Evolutionary conservation across 768 basidiomycete genomes (phyloP).

Genomic region (Calvatia gigantea): DNA sequence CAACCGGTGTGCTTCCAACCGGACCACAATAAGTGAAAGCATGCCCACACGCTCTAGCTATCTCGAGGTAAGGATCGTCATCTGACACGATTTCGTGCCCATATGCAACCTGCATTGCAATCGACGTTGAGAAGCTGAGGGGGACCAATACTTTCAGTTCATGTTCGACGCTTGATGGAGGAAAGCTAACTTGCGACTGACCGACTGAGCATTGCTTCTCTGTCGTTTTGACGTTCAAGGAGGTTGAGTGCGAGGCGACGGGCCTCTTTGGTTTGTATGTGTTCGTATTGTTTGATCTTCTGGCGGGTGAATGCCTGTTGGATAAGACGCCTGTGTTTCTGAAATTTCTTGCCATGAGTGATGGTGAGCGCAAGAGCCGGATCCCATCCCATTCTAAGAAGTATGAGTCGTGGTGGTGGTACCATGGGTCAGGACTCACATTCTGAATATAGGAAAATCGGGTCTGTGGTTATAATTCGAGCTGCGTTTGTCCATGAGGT

Average conservation of each 20-base stretch:
- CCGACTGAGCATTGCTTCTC: background rate
- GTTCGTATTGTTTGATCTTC: background rate
- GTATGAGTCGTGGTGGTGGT: background rate
- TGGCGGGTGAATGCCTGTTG: constrained; percentile 1
- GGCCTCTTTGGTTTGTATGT: background rate
- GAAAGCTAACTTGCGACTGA: background rate
- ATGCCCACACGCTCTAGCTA: background rate
- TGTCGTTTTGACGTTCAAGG: background rate
- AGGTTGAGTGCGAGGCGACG: background rate
- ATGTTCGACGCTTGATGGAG: background rate
- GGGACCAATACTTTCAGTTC: background rate
- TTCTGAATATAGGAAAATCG: background rate
- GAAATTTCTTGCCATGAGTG: background rate
- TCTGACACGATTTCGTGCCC: background rate
- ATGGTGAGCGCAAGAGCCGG: background rate
- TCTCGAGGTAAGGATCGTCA: background rate
- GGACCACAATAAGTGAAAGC: constrained; percentile 2
- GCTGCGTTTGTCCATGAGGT: constrained; percentile 18
- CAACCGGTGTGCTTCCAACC: constrained; percentile 1
- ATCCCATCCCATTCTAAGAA: constrained; percentile 4
- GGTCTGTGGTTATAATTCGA: constrained; percentile 14
- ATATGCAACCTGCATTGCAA: background rate
- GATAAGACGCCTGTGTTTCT: constrained; percentile 5
- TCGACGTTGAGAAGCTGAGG: background rate
- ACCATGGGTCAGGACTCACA: background rate